Conservation (phyloP, 2,329 filamentous ascomycete species). For the Colletotrichum destructivum region DNA sequence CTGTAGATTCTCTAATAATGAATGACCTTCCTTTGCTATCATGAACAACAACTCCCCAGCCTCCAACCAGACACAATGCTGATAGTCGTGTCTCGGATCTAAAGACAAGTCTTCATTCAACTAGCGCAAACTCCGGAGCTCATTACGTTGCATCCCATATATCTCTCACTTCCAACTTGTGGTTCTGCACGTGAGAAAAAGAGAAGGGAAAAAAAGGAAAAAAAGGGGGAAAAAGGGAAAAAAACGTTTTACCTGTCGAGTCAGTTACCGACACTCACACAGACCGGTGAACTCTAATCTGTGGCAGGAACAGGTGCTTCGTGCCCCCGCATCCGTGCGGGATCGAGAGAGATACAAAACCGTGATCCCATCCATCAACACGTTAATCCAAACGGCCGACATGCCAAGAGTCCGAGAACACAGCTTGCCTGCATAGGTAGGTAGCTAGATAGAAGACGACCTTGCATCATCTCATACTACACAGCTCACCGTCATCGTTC, state of each 20-base stretch:
- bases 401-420: constrained; percentile 12
- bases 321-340: constrained; percentile 25
- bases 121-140: background rate
- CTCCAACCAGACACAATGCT: background rate
- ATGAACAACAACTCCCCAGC: too few relatives aligned
- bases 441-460: background rate
- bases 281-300: constrained; percentile 8
- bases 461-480: background rate
- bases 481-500: background rate
- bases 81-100: background rate
- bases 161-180: background rate
- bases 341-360: constrained; percentile 4
- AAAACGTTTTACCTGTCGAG: background rate
- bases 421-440: background rate
- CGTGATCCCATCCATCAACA: background rate
- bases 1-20: too few relatives aligned
- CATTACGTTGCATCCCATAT: background rate
- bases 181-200: background rate
- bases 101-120: background rate
- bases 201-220: too few relatives aligned
- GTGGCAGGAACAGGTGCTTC: constrained; percentile 21
- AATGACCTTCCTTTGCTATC: too few relatives aligned
- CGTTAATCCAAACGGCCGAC: background rate
- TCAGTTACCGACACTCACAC: constrained; percentile 13
- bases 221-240: too few relatives aligned